These are phyloP conservation scores for Fusarium succisae DNA, from an alignment of 2,329 filamentous ascomycete species.

Conservation along the genomic window DNA sequence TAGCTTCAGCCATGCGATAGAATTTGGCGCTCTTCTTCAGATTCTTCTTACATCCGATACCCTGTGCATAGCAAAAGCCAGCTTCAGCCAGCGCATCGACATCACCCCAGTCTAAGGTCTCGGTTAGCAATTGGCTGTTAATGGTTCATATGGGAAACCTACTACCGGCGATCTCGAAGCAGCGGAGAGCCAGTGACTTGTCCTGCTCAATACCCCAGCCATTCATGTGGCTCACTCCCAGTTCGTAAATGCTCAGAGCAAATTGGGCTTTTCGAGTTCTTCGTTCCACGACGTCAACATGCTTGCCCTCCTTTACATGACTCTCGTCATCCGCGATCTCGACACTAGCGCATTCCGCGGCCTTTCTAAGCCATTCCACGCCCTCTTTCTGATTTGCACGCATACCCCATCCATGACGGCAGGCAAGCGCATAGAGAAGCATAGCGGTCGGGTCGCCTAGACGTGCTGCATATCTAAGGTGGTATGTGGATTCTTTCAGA, in stretches of 20 bases:
- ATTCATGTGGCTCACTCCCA: constrained; percentile 97
- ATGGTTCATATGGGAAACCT: constrained; percentile 46
- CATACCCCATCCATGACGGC: constrained; percentile 98
- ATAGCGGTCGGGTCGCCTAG: constrained; percentile 91
- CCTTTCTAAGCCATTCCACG: constrained; percentile 90
- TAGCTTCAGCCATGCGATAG: constrained; percentile 89
- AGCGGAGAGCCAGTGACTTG: constrained; percentile 84
- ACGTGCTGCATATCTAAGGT: constrained; percentile 87
- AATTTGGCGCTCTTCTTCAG: constrained; percentile 92
- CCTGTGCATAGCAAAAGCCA: constrained; percentile 95
- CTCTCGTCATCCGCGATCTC: constrained; percentile 87
- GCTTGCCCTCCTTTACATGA: constrained; percentile 68
- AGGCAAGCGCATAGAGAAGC: constrained; percentile 94
- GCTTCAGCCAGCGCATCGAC: constrained; percentile 93
- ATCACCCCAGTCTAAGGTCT: constrained; percentile 81
- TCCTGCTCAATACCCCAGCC: constrained; percentile 98
- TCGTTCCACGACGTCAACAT: constrained; percentile 72
- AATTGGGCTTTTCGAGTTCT: constrained; percentile 93
- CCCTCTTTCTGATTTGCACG: constrained; percentile 89
- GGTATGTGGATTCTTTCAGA: constrained; percentile 94
- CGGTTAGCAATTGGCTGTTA: constrained; percentile 27
- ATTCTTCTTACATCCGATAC: constrained; percentile 94
- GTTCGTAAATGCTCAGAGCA: constrained; percentile 93
- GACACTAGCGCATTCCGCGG: constrained; percentile 82
- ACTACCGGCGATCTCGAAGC: constrained; percentile 95